Evolutionary conservation across 2,329 filamentous ascomycete genomes (phyloP).

Genomic region (Calonectria pteridis): DNA sequence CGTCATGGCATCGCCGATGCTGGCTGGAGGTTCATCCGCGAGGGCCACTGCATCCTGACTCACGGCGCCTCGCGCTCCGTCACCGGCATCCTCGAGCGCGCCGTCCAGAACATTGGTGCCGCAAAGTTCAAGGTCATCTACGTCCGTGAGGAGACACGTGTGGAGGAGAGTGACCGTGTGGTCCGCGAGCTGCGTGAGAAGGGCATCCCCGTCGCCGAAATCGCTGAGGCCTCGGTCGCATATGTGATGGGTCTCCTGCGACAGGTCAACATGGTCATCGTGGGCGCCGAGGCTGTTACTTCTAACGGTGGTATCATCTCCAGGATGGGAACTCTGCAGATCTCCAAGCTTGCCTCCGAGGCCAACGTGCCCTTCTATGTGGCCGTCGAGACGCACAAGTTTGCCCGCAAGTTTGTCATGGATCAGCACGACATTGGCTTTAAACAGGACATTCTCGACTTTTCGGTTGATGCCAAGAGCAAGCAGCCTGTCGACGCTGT

Average conservation of each 20-base stretch:
- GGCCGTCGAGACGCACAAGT: constrained; percentile 96
- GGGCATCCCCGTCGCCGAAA: constrained; percentile 82
- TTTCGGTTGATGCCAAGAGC: constrained; percentile 66
- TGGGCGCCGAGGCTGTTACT: constrained; percentile 87
- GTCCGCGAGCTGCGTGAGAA: constrained; percentile 77
- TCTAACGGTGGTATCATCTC: constrained; percentile 95
- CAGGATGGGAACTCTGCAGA: constrained; percentile 86
- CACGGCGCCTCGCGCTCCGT: constrained; percentile 91
- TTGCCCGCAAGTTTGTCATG: constrained; percentile 87
- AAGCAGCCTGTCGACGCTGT: constrained; percentile 68
- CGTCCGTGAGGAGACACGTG: constrained; percentile 69
- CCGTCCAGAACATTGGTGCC: constrained; percentile 66
- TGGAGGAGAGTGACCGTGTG: constrained; percentile 75
- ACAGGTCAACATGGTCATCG: constrained; percentile 75
- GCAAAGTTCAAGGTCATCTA: constrained; percentile 89
- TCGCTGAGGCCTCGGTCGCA: constrained; percentile 74
- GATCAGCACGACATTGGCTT: constrained; percentile 85
- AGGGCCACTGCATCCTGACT: constrained; percentile 87
- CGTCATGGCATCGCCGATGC: constrained; percentile 85
- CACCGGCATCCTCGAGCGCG: constrained; percentile 79
- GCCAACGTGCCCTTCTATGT: constrained; percentile 86
- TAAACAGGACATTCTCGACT: constrained; percentile 82
- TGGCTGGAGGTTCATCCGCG: constrained; percentile 81
- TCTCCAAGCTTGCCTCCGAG: constrained; percentile 81
- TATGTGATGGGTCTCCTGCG: constrained; percentile 73